Base-by-base conservation (phyloP, 768 basidiomycete genomes). In the Tephrocybe rancida region DNA sequence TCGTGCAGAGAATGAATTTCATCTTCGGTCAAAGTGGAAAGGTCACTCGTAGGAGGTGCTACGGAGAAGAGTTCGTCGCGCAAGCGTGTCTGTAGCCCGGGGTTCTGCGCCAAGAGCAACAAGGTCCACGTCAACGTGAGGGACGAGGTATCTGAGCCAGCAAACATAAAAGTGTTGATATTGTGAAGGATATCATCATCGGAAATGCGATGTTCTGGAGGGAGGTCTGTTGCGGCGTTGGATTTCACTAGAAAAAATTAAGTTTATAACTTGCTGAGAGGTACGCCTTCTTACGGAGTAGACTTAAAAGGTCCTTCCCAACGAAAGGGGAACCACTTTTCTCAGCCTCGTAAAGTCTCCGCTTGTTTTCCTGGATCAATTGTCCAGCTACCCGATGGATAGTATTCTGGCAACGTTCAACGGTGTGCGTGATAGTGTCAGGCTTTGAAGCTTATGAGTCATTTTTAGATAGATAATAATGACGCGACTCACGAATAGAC, bases 151-250 rank as follows among this genome's bases (percentile, higher is more conserved):
- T 95, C 92, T 11, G 93, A 91, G 3, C 94, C 94, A 19, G 89
- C 92, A 65, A 94, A 92, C 78, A 94, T 84, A 67, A 95, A 90
- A 0, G 92, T 94, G 61, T 90, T 92, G 68, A 95, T 86, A 54
- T 86, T 93, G 63, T 91, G 76, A 10, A 94, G 76, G 46, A 95
- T 86, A 62, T 96, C 95, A 26, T 88, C 85, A 63, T 97, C 95
- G 0, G 92, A 88, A 59, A 96, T 85, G 30, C 86, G 82, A 57
- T 88, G 83, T 44, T 88, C 85, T 0, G 74, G 73, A 27, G 84
- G 77, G 14, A 91, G 72, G 55, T 93, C 89, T 0, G 74, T 80
- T 2, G 90, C 84, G 54, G 84, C 63, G 67, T 95, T 96, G 2
- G 92, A 89, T 70, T 88, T 90, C 47, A 96, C 95, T 96, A 56